Conservation (phyloP, 345 rosid genomes). For the Fremontodendron californicum region DNA sequence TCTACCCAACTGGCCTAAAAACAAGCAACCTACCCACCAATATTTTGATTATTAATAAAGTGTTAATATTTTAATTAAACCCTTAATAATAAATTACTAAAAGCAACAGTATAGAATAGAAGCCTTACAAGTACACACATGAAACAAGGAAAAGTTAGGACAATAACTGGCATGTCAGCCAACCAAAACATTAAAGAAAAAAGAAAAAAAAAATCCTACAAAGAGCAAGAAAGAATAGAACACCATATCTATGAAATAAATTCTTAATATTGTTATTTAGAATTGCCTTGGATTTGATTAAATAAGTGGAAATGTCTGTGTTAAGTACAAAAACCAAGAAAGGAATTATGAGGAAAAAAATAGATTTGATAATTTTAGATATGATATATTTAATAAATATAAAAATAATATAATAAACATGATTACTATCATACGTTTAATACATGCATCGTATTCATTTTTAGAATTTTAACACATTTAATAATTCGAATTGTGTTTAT, state of each 20-base stretch:
- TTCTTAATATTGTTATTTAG: not conserved
- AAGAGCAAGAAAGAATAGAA: constrained; percentile 28
- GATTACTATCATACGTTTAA: no score
- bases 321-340: constrained; percentile 12
- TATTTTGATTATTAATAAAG: not conserved
- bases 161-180: constrained; percentile 46
- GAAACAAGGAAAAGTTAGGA: constrained; percentile 28
- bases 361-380: no score
- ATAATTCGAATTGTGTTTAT: no score
- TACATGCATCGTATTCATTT: no score
- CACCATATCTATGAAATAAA: not conserved
- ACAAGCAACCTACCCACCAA: constrained; percentile 1
- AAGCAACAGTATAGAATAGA: constrained; percentile 22
- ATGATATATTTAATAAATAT: no score
- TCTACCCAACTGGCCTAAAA: not conserved
- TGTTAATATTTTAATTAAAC: not conserved
- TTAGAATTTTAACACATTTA: no score
- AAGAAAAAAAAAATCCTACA: constrained; percentile 11
- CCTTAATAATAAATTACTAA: not conserved
- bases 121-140: constrained; percentile 22
- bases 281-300: constrained; percentile 14
- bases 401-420: no score
- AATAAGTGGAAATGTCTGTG: constrained; percentile 1
- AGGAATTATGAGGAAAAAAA: not conserved
- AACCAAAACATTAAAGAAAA: constrained; percentile 8